phyloP scores from a whole-genome alignment of 2,329 filamentous ascomycete species.

The Aureobasidium sp. region DNA sequence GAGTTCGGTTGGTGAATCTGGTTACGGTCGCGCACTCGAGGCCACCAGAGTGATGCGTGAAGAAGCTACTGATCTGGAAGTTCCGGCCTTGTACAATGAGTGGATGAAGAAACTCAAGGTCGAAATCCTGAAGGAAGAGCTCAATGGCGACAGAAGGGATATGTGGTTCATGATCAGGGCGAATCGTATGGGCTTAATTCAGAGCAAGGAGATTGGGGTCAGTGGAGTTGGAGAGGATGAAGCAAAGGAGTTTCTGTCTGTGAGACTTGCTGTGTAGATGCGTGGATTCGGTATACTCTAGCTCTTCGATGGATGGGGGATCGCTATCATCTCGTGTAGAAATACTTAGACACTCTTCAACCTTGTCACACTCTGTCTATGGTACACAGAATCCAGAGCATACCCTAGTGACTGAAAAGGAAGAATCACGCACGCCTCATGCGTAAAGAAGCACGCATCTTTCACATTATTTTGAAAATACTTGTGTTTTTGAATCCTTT shows the following conservation, averaged over 20 bases:
- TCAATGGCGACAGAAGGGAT: slow-evolving; percentile 71
- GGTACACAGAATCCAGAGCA: neutral
- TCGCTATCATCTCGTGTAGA: neutral
- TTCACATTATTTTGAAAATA: neutral
- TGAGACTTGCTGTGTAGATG: neutral
- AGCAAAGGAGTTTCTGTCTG: slow-evolving; percentile 42
- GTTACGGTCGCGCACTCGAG: slow-evolving; percentile 69
- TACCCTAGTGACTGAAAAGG: neutral
- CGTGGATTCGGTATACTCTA: neutral
- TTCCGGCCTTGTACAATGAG: slow-evolving; percentile 68
- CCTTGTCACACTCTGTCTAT: neutral
- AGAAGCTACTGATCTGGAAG: slow-evolving; percentile 67
- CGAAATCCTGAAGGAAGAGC: slow-evolving; percentile 58
- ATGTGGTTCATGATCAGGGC: slow-evolving; percentile 72
- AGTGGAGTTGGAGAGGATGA: slow-evolving; percentile 64
- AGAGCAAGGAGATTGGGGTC: slow-evolving; percentile 52
- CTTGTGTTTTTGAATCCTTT: neutral
- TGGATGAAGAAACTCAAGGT: slow-evolving; percentile 66
- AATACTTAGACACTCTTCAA: neutral
- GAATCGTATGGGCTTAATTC: slow-evolving; percentile 66
- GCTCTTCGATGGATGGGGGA: neutral
- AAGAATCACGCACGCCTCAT: neutral
- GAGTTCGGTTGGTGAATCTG: slow-evolving; percentile 66
- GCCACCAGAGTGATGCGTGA: slow-evolving; percentile 71
- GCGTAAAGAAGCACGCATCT: no score